Evolutionary conservation across 768 basidiomycete species (phyloP).

Genomic region (Boletus reticuloceps): DNA sequence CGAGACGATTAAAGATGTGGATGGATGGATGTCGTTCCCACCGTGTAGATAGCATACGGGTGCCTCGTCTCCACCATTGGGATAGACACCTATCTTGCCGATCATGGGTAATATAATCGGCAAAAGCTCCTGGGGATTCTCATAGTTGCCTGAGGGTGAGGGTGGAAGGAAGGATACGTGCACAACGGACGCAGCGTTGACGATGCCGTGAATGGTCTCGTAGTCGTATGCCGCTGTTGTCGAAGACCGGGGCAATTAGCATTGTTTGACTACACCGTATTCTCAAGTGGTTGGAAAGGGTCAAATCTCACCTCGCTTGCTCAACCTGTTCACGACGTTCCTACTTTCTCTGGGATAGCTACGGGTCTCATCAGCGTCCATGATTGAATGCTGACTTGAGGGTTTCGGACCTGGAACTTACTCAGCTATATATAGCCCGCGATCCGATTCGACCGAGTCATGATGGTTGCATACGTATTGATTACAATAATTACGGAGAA

Average conservation of each 20-base stretch:
- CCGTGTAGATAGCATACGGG: conserved; percentile 24
- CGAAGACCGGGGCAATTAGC: not conserved
- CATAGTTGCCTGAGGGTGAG: conserved; percentile 10
- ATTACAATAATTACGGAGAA: no score
- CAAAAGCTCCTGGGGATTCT: conserved; percentile 7
- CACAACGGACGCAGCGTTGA: conserved; percentile 22
- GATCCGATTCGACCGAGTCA: no score
- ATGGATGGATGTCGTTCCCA: not conserved
- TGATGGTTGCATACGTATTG: no score
- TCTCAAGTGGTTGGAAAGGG: not conserved
- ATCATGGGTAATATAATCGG: conserved; percentile 28
- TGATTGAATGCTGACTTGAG: conserved; percentile 26
- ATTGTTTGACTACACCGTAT: not conserved
- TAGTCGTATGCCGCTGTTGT: conserved; percentile 21
- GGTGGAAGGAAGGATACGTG: conserved; percentile 25
- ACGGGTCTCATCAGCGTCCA: conserved; percentile 42
- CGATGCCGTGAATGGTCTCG: conserved; percentile 19
- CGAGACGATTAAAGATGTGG: not conserved
- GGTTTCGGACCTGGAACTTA: no score
- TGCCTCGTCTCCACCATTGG: not conserved
- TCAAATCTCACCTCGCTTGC: conserved; percentile 18
- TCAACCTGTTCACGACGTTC: conserved; percentile 26
- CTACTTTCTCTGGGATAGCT: conserved; percentile 39
- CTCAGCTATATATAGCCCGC: no score
- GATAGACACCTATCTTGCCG: conserved; percentile 22